phyloP scores from a whole-genome alignment of 2,329 filamentous ascomycete genomes.

The Ophiostoma triangulosporum region DNA sequence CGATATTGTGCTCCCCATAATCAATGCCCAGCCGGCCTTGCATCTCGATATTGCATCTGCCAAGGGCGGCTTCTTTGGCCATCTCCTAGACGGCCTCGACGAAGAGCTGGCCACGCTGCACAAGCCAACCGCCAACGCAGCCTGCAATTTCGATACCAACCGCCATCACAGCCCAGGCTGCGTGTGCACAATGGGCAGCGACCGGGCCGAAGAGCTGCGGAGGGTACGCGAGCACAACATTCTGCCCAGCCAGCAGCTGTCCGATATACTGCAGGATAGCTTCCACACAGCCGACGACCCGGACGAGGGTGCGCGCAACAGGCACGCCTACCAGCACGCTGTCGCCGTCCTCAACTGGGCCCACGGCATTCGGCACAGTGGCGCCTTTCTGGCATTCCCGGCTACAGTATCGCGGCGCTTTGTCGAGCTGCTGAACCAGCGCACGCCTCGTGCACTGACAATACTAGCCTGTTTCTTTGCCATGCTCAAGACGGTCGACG shows the following conservation, averaged over 20 bases:
- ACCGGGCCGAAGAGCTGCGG: not conserved
- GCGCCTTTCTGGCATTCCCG: slow-evolving; percentile 48
- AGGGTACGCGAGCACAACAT: not conserved
- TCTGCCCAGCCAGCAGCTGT: slow-evolving; percentile 17
- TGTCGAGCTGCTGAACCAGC: slow-evolving; percentile 44
- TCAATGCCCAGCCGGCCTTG: slow-evolving; percentile 50
- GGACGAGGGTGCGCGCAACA: slow-evolving; percentile 23
- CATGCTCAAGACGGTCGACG: slow-evolving; percentile 46
- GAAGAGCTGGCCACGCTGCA: slow-evolving; percentile 33
- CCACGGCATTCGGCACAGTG: slow-evolving; percentile 44
- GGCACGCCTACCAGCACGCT: slow-evolving; percentile 47
- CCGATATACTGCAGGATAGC: slow-evolving; percentile 20
- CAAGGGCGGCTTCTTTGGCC: slow-evolving; percentile 44
- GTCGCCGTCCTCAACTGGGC: slow-evolving; percentile 56
- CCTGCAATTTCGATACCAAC: not conserved
- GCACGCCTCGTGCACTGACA: slow-evolving; percentile 46
- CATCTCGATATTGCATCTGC: slow-evolving; percentile 43
- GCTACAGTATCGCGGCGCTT: slow-evolving; percentile 49
- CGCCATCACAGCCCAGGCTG: not conserved
- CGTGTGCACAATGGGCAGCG: slow-evolving; percentile 1
- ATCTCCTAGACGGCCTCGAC: slow-evolving; percentile 43
- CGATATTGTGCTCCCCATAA: slow-evolving; percentile 43
- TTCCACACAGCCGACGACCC: slow-evolving; percentile 5
- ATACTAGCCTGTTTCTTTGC: slow-evolving; percentile 56
- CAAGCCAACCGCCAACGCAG: not conserved